Conservation (phyloP, 352 stramenopile species). For the Phytophthora brassicae region DNA sequence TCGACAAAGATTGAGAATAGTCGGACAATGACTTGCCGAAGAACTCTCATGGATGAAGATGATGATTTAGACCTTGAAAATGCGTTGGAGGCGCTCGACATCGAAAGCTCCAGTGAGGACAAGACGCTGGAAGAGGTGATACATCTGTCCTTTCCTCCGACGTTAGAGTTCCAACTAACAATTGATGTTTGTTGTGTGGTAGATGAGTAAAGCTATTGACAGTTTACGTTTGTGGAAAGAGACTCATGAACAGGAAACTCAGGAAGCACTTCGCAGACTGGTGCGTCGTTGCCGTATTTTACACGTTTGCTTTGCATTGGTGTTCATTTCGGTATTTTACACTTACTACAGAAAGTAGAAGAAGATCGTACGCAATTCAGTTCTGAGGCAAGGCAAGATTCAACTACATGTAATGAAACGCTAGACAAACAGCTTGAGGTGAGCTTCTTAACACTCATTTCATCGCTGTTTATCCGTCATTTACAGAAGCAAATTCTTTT, state of each 20-base stretch:
- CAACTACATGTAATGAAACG: not conserved
- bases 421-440: slow-evolving; percentile 20
- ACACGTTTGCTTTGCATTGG: not conserved
- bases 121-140: slow-evolving; percentile 46
- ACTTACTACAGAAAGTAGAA: slow-evolving; percentile 1
- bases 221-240: slow-evolving; percentile 45
- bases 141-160: not conserved
- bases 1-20: slow-evolving; percentile 16
- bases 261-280: slow-evolving; percentile 30
- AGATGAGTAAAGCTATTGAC: slow-evolving; percentile 55
- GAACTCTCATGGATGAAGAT: slow-evolving; percentile 31
- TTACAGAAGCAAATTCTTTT: not conserved
- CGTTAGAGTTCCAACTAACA: not conserved
- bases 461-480: not conserved
- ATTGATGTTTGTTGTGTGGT: not conserved
- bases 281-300: slow-evolving; percentile 15
- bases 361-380: not conserved
- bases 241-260: slow-evolving; percentile 26
- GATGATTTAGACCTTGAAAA: slow-evolving; percentile 43
- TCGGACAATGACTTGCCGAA: slow-evolving; percentile 1
- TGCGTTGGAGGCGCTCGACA: slow-evolving; percentile 35
- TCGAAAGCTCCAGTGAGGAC: slow-evolving; percentile 32
- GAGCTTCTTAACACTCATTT: not conserved
- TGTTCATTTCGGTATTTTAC: not conserved
- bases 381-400: not conserved